These are phyloP conservation scores for Teratosphaeria destructans DNA, from an alignment of 2,329 filamentous ascomycete species.

Conservation along the genomic window DNA sequence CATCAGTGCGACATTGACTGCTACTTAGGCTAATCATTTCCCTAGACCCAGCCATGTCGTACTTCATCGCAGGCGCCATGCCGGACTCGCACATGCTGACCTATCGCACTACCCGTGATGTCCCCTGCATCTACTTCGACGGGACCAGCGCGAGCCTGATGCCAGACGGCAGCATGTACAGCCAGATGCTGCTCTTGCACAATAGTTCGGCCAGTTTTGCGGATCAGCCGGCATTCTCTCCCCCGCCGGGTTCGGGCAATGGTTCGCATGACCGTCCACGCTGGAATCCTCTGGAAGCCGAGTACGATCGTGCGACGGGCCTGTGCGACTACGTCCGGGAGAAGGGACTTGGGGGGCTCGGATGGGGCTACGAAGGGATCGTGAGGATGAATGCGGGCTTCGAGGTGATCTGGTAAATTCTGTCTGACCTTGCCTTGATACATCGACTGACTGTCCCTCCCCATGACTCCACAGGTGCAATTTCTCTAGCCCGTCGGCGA, in stretches of 20 bases:
- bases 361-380: slow-evolving; percentile 46
- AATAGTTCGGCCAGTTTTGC: slow-evolving; percentile 32
- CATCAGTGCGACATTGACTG: not conserved
- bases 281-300: slow-evolving; percentile 31
- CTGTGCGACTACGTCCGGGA: slow-evolving; percentile 38
- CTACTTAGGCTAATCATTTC: not conserved
- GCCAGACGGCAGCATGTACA: slow-evolving; percentile 35
- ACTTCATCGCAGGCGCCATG: slow-evolving; percentile 41
- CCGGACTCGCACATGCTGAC: slow-evolving; percentile 38
- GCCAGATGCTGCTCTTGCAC: slow-evolving; percentile 42
- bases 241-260: slow-evolving; percentile 7
- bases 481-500: slow-evolving; percentile 40
- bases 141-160: slow-evolving; percentile 41
- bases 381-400: slow-evolving; percentile 59
- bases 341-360: slow-evolving; percentile 32
- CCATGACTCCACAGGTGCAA: slow-evolving; percentile 36
- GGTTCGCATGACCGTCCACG: slow-evolving; percentile 2
- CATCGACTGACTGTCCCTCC: not conserved
- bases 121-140: slow-evolving; percentile 41
- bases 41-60: slow-evolving; percentile 42
- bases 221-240: slow-evolving; percentile 10
- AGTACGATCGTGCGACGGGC: slow-evolving; percentile 39
- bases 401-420: slow-evolving; percentile 47
- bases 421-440: not conserved
- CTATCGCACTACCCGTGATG: slow-evolving; percentile 36